Evolutionary conservation across 2,329 filamentous ascomycete species (phyloP), one percentile per base, ranked within the genome.

Genomic region (Raffaelea arxii): DNA sequence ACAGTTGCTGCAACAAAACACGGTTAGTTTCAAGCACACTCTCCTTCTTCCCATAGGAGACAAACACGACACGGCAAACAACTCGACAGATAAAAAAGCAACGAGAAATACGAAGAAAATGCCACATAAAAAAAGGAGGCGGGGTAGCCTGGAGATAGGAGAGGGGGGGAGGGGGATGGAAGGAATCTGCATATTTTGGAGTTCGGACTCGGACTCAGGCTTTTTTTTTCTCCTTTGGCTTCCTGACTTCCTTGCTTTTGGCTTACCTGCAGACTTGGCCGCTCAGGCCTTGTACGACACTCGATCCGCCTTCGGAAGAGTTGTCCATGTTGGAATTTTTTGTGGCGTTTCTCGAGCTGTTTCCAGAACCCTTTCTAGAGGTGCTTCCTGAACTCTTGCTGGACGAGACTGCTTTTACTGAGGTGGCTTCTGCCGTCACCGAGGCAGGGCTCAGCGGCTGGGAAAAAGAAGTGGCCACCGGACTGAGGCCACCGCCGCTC

Each of bases 221-320:
- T 30, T 30, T 9, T 30, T 30, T 30, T 30, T 16, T 30, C 27
- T 30, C 16, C 27, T 30, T 18, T 38, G 9, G 7, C 6, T 25
- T 6, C 22, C 11, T 25, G 10, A 7, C 6, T 5, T 25, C 22
- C 39, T 30, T 30, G 9, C 27, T 30, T 30, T 30, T 9, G 3
- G 27, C 74, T 58, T 67, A 85, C 83, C 82, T 86, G 78, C 83
- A 87, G 40, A 84, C 68, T 61, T 86, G 83, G 3, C 81, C 82
- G 43, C 67, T 69, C 38, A 80, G 67, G 25, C 59, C 58, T 37
- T 58, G 56, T n/a, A 48, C 45, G 11, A 51, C 46, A 24, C 40
- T 48, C 3, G 41, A 22, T n/a, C 48, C 50, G 3, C 47, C 47
- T 22, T 54, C 51, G 2, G 53, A 51, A 11, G 50, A 49, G 6